Conservation (phyloP, 306 rosid species). For the Vigna hirtella region DNA sequence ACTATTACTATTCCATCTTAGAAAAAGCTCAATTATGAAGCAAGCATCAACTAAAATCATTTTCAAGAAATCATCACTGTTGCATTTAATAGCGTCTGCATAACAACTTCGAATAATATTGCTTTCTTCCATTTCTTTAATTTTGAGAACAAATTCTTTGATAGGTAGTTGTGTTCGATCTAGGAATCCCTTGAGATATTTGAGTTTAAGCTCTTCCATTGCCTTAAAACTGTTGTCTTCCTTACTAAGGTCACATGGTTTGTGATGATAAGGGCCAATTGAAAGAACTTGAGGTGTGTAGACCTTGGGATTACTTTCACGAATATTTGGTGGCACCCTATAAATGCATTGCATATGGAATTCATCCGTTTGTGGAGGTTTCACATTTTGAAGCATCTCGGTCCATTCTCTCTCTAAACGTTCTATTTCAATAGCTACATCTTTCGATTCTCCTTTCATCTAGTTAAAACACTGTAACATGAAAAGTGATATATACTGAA, state of each 20-base stretch:
- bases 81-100: not conserved
- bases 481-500: too few relatives aligned
- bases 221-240: not conserved
- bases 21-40: conserved; percentile 35
- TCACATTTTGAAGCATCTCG: not conserved
- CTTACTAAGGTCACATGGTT: not conserved
- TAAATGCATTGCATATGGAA: not conserved
- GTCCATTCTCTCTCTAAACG: not conserved
- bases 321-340: not conserved
- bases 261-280: not conserved
- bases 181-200: conserved; percentile 12
- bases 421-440: not conserved
- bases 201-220: conserved; percentile 12
- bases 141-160: not conserved
- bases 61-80: not conserved
- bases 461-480: not conserved
- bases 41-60: conserved; percentile 35
- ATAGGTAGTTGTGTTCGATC: not conserved
- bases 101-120: not conserved
- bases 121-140: not conserved
- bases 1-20: accelerated
- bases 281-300: not conserved
- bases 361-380: not conserved
- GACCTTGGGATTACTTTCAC: not conserved
- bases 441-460: conserved; percentile 2